Base-by-base conservation (phyloP, 805 yeast species). In the Candida morakotiae region DNA sequence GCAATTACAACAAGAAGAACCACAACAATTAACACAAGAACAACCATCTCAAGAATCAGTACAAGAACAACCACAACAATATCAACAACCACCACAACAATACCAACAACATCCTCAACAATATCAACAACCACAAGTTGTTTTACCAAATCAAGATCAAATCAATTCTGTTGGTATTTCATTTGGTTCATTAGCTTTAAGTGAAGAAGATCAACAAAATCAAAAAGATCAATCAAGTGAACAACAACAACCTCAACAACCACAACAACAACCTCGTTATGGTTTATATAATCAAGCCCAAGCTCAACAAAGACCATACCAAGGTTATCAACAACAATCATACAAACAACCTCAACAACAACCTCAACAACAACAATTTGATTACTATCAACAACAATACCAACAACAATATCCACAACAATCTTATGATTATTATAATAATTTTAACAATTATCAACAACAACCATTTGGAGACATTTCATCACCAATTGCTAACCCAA, bases 131-230 rank as follows among this genome's bases (percentile, higher is more conserved):
- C 36, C 30, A 22, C 61, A 61, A 47, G 73, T 67, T 35, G 61
- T 79, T 22, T 72, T 80, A 54, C 85, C 85, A 45, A 63, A 66
- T 29, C 64, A 73, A 31, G 64, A 71, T 39, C 71, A 62, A 47
- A 52, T 70, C 41, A 59, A 63, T 51, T 60, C 72, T 34, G 73
- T 75, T 20, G 81, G 79, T 45, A 79, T 80, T 28, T 78, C 82
- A 23, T 79, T 80, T 49, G 86, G 86, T 39, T 75, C 82, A 9
- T 62, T 78, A 47, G 59, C 73, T 18, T 60, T 75, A 40, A 61
- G 67, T 37, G 75, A 73, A 29, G 73, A 70, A 33, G 67, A 65
- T 40, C 51, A 50, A 34, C 27, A 43, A 14, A 38, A 39, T 10
- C 47, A 35, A 39, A 21, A 48, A 37, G 53, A 50, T 18, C 57